A percentile compares a stretch with the other conserved stretches of the same genome.
Evolutionary conservation across 73 alveolate species (phyloP).

Genomic region (Uronychia setigera): DNA sequence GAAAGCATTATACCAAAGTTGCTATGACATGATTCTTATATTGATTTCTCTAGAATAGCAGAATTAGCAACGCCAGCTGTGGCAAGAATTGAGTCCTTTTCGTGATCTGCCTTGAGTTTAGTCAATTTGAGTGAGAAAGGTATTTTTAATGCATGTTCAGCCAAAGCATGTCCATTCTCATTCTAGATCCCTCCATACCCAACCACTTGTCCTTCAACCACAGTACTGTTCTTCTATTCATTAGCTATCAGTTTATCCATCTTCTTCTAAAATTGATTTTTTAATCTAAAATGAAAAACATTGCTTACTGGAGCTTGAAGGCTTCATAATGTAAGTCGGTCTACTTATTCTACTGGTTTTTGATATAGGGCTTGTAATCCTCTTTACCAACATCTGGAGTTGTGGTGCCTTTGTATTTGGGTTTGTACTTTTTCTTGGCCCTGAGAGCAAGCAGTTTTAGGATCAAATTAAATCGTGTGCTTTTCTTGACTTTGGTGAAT

Average conservation of each 20-base stretch:
- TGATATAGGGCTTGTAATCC: background rate
- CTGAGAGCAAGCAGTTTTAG: background rate
- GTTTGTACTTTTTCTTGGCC: background rate
- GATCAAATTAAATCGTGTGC: background rate
- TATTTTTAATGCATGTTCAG: background rate
- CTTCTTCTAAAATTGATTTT: background rate
- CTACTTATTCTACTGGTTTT: background rate
- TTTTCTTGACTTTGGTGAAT: background rate
- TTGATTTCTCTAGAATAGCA: no score
- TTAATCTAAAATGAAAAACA: background rate
- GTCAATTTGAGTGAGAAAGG: background rate
- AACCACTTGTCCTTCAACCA: no score
- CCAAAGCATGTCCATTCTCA: background rate
- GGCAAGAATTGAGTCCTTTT: background rate
- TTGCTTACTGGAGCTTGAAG: background rate
- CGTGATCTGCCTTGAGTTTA: background rate
- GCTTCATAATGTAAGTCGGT: background rate
- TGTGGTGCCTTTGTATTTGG: background rate
- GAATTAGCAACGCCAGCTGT: background rate
- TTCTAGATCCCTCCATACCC: background rate
- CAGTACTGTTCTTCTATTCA: background rate
- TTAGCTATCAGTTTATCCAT: background rate
- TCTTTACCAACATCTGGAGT: background rate
- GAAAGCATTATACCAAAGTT: background rate
- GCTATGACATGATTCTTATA: background rate